Base-by-base conservation (phyloP, 805 yeast genomes). In the Gaillardinia entomophila region DNA sequence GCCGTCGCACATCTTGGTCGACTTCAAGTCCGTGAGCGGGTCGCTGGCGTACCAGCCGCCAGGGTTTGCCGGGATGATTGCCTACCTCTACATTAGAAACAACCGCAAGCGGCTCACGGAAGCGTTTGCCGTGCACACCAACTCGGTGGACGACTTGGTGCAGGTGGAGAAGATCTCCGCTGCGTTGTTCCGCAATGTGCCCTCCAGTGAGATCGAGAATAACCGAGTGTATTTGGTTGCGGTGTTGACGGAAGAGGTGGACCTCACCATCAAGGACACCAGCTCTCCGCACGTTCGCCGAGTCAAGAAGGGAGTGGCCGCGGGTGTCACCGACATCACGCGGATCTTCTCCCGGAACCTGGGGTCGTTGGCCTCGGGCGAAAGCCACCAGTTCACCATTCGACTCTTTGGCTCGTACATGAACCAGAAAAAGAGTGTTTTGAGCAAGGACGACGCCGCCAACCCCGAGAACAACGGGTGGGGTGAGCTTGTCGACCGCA, bases 271-370 rank as follows among this genome's bases (percentile, higher is more conserved):
- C 26, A 57, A 60, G 37, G 61, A 62, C 11, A 38, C 49, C 8
- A 37, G 30, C 27, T 47, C 41, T 13, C 60, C 58, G 13, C 62
- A 52, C 23, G 42, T 75, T 14, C 54, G 56, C 24, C 51, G 62
- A 28, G 71, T 82, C 30, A 77, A 84, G 49, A 79, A 80, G 49
- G 95, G 95, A 36, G 75, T 87, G 12, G 92, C 90, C 24, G 89
- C 88, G 3, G 96, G 96, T 54, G 92, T 82, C 12, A 74, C 86
- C 24, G 95, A 87, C 57, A 79, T 87, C 30, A 77, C 92, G 4
- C 72, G 95, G 43, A 73, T 85, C 16, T 83, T 87, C 49, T 73
- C 86, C 6, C 68, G 73, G 37, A 74, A 73, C 42, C 73, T 73
- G 34, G 86, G 82, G 20, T 67, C 79, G 19, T 60, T 76, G 32